A percentile compares a stretch with the other conserved stretches of the same genome.
phyloP scores from a whole-genome alignment of 164 flowering plant species.

The Kingdonia uniflora region DNA sequence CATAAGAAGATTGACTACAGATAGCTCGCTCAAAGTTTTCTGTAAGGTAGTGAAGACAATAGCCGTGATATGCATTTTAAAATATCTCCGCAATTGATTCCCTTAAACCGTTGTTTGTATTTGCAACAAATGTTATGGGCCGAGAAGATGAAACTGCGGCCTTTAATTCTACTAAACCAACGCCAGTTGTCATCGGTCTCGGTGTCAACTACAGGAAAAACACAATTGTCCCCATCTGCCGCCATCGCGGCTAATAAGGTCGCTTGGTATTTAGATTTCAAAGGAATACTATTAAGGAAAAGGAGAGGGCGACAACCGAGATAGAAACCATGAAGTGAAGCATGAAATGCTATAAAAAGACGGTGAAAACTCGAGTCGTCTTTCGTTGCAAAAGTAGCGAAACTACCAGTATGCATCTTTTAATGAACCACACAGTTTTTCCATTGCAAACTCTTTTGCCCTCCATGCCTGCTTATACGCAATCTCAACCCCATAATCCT shows the following conservation, averaged over 20 bases:
- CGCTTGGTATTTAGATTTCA: constrained; percentile 2
- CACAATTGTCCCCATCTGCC: constrained; percentile 2
- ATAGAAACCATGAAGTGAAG: neutral
- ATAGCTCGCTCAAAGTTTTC: constrained; percentile 1
- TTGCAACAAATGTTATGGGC: constrained; percentile 3
- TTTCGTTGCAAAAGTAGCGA: constrained; percentile 1
- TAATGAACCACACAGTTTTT: neutral
- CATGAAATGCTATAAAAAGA: constrained; percentile 2
- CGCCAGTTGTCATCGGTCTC: constrained; percentile 5
- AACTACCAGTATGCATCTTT: constrained; percentile 5
- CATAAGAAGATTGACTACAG: neutral
- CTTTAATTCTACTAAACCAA: neutral
- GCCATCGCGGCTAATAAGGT: constrained; percentile 1
- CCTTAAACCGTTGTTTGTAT: neutral
- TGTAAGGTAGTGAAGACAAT: constrained; percentile 1
- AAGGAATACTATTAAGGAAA: neutral
- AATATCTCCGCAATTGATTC: constrained; percentile 1
- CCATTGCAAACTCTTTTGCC: constrained; percentile 1
- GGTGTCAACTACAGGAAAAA: neutral
- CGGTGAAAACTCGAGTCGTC: constrained; percentile 1
- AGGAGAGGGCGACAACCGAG: constrained; percentile 4
- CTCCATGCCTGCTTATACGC: neutral
- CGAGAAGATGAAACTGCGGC: neutral
- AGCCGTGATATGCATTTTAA: neutral
- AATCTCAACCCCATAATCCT: neutral